Evolutionary conservation across 2,329 filamentous ascomycete species (phyloP).

Genomic region (Chrysoporthe puriensis): DNA sequence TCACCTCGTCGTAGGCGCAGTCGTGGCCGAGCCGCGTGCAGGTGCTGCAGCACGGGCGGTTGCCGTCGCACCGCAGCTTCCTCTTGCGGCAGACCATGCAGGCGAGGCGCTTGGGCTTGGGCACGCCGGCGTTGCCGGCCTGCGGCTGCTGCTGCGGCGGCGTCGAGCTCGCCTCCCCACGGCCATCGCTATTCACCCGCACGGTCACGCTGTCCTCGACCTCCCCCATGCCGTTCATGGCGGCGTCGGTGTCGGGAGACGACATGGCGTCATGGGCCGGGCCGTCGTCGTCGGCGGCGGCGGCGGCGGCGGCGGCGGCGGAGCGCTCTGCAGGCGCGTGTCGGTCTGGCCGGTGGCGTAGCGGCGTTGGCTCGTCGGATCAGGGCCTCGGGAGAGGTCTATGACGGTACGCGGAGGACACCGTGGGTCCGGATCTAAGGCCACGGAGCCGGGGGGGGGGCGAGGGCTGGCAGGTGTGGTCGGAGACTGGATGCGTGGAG

Average conservation of each 20-base stretch:
- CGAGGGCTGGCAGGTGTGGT: background rate
- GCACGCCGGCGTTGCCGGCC: conserved; percentile 58
- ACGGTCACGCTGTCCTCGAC: conserved; percentile 27
- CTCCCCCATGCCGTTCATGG: conserved; percentile 29
- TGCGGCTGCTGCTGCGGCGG: conserved; percentile 42
- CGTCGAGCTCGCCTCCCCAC: conserved; percentile 39
- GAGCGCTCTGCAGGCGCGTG: background rate
- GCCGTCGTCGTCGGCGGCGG: conserved; percentile 20
- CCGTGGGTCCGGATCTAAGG: background rate
- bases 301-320: background rate
- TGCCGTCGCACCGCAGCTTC: conserved; percentile 88
- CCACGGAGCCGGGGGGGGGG: background rate
- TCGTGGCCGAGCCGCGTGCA: conserved; percentile 85
- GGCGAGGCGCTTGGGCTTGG: conserved; percentile 89
- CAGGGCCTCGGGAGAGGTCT: background rate
- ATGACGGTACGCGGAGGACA: background rate
- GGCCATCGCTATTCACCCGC: conserved; percentile 30
- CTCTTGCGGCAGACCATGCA: conserved; percentile 93
- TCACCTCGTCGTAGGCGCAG: conserved; percentile 88
- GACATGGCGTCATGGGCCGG: conserved; percentile 34
- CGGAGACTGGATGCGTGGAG: background rate
- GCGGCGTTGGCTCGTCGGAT: background rate
- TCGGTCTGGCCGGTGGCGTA: conserved; percentile 9
- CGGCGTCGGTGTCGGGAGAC: conserved; percentile 45
- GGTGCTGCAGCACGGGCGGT: conserved; percentile 83